phyloP scores from a whole-genome alignment of 768 basidiomycete genomes.

The Suillus plorans region DNA sequence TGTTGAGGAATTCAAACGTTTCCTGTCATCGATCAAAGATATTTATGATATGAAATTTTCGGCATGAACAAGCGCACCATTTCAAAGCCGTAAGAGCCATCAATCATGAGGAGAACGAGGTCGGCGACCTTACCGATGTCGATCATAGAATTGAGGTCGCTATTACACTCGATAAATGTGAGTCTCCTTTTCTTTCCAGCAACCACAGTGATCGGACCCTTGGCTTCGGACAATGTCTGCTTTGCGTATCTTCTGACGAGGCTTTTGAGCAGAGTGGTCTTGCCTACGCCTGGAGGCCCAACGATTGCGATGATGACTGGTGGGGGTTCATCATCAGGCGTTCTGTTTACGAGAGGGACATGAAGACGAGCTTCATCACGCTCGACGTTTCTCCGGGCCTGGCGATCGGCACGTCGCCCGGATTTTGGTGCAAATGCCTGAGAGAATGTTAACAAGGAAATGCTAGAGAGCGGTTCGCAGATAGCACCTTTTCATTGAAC shows the following conservation, averaged over 20 bases:
- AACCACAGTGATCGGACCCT: slow-evolving; percentile 93
- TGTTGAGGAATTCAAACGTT: slow-evolving; percentile 97
- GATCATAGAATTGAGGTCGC: slow-evolving; percentile 97
- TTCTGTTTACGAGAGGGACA: slow-evolving; percentile 93
- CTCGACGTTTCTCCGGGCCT: slow-evolving; percentile 89
- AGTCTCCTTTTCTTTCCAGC: slow-evolving; percentile 89
- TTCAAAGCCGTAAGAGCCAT: slow-evolving; percentile 97
- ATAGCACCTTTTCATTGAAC: slow-evolving; percentile 84
- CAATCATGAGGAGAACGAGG: slow-evolving; percentile 94
- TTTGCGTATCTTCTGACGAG: slow-evolving; percentile 92
- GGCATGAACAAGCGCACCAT: slow-evolving; percentile 64
- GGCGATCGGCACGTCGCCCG: slow-evolving; percentile 83
- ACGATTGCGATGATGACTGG: slow-evolving; percentile 94
- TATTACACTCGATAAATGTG: slow-evolving; percentile 98
- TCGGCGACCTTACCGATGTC: slow-evolving; percentile 97
- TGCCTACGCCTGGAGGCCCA: slow-evolving; percentile 96
- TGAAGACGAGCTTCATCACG: slow-evolving; percentile 93
- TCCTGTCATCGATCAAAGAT: slow-evolving; percentile 53
- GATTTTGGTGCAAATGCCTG: slow-evolving; percentile 94
- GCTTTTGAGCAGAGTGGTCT: slow-evolving; percentile 89
- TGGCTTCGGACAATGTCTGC: slow-evolving; percentile 84
- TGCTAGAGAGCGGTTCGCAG: not conserved
- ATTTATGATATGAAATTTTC: not conserved
- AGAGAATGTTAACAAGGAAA: slow-evolving; percentile 6
- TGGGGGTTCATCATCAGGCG: slow-evolving; percentile 87